Evolutionary conservation across 2,329 filamentous ascomycete species (phyloP).

Genomic region (Lecanosticta acicola): DNA sequence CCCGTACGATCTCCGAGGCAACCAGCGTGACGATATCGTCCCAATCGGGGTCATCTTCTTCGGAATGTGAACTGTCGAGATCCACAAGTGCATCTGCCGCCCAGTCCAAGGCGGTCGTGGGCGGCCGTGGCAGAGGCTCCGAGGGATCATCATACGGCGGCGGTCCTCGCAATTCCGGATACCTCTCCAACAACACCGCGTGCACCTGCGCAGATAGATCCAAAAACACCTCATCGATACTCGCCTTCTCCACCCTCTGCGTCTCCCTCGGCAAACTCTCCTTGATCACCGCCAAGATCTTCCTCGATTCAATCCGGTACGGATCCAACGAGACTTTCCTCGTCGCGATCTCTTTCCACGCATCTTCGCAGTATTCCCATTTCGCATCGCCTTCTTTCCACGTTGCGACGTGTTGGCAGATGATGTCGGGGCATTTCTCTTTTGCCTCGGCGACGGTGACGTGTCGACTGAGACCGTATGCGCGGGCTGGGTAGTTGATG

Average conservation of each 20-base stretch:
- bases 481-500: slow-evolving; percentile 87
- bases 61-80: slow-evolving; percentile 59
- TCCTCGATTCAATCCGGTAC: slow-evolving; percentile 77
- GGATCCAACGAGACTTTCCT: slow-evolving; percentile 94
- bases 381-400: slow-evolving; percentile 87
- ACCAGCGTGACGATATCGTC: slow-evolving; percentile 85
- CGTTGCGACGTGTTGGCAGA: slow-evolving; percentile 88
- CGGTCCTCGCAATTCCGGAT: slow-evolving; percentile 63
- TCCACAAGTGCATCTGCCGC: slow-evolving; percentile 53
- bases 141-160: slow-evolving; percentile 66
- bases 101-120: slow-evolving; percentile 73
- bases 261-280: slow-evolving; percentile 58
- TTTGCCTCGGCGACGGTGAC: slow-evolving; percentile 74
- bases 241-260: slow-evolving; percentile 83
- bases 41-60: slow-evolving; percentile 85
- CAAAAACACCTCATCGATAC: slow-evolving; percentile 92
- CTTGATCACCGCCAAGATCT: slow-evolving; percentile 74
- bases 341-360: slow-evolving; percentile 69
- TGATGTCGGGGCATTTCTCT: slow-evolving; percentile 77
- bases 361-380: slow-evolving; percentile 86
- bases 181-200: slow-evolving; percentile 65
- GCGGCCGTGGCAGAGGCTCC: slow-evolving; percentile 67
- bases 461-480: slow-evolving; percentile 72
- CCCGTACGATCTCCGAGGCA: slow-evolving; percentile 80
- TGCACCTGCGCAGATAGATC: slow-evolving; percentile 85